phyloP scores from a whole-genome alignment of 371 early-diverging fungal species.

The Ecytonucleospora hepatopenaei region DNA sequence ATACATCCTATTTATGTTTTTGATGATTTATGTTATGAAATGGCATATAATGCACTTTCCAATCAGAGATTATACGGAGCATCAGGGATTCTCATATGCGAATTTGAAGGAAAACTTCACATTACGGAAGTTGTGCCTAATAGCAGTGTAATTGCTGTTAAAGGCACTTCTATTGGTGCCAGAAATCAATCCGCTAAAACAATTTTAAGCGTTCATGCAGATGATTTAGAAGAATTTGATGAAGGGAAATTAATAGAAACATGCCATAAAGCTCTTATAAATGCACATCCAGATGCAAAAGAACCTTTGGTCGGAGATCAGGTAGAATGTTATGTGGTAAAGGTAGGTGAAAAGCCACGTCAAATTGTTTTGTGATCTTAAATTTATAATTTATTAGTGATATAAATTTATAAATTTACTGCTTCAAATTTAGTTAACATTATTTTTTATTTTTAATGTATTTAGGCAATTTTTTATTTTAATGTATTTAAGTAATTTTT shows the following conservation, averaged over 20 bases:
- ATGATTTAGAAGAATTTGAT: slow-evolving; percentile 21
- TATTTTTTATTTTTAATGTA: too few species aligned
- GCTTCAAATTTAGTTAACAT: too few species aligned
- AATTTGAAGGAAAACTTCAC: slow-evolving; percentile 37
- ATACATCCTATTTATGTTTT: slow-evolving; percentile 42
- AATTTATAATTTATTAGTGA: too few species aligned
- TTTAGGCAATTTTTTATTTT: too few species aligned
- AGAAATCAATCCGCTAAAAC: slow-evolving; percentile 56
- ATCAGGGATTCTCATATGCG: slow-evolving; percentile 47
- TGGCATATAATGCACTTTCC: slow-evolving; percentile 21
- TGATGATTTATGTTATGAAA: slow-evolving; percentile 36
- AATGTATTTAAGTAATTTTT: too few species aligned
- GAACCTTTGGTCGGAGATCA: slow-evolving; percentile 23
- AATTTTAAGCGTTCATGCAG: slow-evolving; percentile 45
- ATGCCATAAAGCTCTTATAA: slow-evolving; percentile 50
- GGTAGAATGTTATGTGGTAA: slow-evolving; percentile 38
- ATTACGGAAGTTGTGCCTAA: slow-evolving; percentile 51
- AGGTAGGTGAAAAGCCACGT: slow-evolving; percentile 16
- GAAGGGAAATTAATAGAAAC: slow-evolving; percentile 40
- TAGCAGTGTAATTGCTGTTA: slow-evolving; percentile 32
- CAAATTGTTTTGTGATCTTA: too few species aligned
- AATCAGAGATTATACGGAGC: slow-evolving; percentile 48
- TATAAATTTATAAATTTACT: too few species aligned
- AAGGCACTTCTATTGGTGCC: slow-evolving; percentile 51
- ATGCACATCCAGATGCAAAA: slow-evolving; percentile 47